Percentiles rank a stretch among this genome's conserved stretches.
phyloP scores from a whole-genome alignment of 208 protist species.

The Crithidia sp. region DNA sequence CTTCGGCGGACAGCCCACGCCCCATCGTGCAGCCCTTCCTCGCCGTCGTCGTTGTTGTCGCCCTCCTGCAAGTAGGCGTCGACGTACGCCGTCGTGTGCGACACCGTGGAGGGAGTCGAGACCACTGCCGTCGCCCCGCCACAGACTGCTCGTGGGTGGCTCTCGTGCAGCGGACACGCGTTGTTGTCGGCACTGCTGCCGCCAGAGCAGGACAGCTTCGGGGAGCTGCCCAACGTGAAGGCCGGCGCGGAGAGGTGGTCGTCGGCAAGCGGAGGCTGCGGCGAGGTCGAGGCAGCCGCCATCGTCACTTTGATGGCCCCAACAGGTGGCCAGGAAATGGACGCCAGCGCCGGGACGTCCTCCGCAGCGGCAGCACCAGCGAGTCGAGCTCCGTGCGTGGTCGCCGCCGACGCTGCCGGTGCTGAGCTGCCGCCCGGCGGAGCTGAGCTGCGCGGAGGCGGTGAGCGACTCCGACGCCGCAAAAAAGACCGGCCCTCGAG shows the following conservation, averaged over 20 bases:
- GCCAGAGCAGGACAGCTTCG: no score
- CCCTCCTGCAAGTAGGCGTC: neutral
- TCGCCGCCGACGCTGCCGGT: neutral
- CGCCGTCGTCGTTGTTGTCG: neutral
- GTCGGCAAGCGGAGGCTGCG: no score
- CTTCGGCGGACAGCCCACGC: no score
- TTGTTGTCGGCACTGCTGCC: no score
- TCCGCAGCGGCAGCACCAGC: neutral
- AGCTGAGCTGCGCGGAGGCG: neutral
- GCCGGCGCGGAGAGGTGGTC: no score
- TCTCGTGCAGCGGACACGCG: no score
- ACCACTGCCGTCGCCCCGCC: neutral
- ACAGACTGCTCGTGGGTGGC: no score
- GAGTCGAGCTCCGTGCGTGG: neutral
- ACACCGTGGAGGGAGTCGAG: neutral
- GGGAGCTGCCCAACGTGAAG: no score
- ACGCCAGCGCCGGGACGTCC: neutral
- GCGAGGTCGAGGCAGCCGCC: no score
- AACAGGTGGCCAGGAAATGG: conserved; percentile 1
- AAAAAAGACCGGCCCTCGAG: neutral
- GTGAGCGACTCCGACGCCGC: neutral
- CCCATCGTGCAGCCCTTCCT: neutral
- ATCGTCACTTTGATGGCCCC: neutral
- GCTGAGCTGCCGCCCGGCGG: neutral
- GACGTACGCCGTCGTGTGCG: conserved; percentile 6